phyloP scores from a whole-genome alignment of 202 grass and related monocot genomes.

The Panicum virgatum region DNA sequence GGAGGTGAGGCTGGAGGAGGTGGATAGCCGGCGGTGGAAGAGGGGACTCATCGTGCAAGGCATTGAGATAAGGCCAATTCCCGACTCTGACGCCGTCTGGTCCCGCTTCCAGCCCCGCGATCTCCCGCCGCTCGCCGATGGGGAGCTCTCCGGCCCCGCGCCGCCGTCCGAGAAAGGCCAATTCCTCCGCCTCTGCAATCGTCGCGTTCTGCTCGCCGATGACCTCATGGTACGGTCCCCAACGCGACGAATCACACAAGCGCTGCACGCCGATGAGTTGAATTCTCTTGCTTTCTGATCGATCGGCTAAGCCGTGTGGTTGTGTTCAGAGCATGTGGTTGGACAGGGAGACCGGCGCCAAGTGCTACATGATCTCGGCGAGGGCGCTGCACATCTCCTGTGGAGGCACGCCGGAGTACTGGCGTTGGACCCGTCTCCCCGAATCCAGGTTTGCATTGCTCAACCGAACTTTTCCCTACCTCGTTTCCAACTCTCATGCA shows the following conservation, averaged over 20 bases:
- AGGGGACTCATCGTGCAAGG: constrained; percentile 57
- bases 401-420: constrained; percentile 13
- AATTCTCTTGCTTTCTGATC: neutral
- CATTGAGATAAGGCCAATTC: constrained; percentile 59
- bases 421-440: constrained; percentile 25
- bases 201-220: neutral
- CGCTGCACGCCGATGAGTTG: too few species aligned
- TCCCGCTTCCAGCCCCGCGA: too few species aligned
- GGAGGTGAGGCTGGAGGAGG: constrained; percentile 49
- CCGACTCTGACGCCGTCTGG: too few species aligned
- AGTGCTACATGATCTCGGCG: constrained; percentile 44
- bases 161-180: neutral
- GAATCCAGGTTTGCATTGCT: constrained; percentile 37
- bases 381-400: constrained; percentile 32
- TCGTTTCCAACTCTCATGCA: neutral
- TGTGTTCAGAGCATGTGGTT: neutral
- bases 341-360: constrained; percentile 30
- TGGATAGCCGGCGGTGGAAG: constrained; percentile 37
- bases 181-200: constrained; percentile 2
- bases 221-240: neutral
- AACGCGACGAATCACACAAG: too few species aligned
- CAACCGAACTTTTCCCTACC: neutral
- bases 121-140: constrained; percentile 24
- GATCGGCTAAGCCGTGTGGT: neutral
- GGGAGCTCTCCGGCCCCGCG: neutral